A percentile compares a stretch with the other conserved stretches of the same genome.
Conservation (phyloP, 73 alveolate species). For the Urostyla sp. region DNA sequence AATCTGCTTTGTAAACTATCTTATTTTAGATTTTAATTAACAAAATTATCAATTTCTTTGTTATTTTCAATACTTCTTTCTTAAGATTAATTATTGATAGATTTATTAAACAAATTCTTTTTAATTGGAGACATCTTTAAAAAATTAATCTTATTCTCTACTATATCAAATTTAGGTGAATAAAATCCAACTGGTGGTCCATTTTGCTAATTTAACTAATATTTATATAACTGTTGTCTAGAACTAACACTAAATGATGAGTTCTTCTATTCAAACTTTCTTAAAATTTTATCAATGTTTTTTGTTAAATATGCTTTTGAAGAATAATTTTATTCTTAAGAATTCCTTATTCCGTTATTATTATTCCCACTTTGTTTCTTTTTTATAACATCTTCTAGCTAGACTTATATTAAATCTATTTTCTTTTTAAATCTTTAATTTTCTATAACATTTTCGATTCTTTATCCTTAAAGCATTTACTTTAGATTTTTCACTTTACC, state of each 20-base stretch:
- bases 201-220: neutral
- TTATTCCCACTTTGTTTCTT: too few relatives aligned
- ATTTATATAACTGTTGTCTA: neutral
- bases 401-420: too few relatives aligned
- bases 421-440: too few relatives aligned
- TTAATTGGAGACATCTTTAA: neutral
- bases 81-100: too few relatives aligned
- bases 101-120: neutral
- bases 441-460: too few relatives aligned
- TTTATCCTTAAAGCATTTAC: too few relatives aligned
- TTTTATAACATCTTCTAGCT: too few relatives aligned
- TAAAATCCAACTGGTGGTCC: constrained; percentile 36
- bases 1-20: neutral
- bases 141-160: neutral
- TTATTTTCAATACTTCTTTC: neutral
- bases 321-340: too few relatives aligned
- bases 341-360: too few relatives aligned
- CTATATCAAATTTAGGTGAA: constrained; percentile 12
- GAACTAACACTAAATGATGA: neutral
- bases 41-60: neutral
- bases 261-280: constrained; percentile 24
- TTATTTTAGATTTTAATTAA: too few relatives aligned
- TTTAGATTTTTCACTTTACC: too few relatives aligned
- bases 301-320: too few relatives aligned
- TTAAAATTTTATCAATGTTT: constrained; percentile 25